phyloP scores from a whole-genome alignment of 495 filamentous ascomycete species.

The Zalerion maritima region DNA sequence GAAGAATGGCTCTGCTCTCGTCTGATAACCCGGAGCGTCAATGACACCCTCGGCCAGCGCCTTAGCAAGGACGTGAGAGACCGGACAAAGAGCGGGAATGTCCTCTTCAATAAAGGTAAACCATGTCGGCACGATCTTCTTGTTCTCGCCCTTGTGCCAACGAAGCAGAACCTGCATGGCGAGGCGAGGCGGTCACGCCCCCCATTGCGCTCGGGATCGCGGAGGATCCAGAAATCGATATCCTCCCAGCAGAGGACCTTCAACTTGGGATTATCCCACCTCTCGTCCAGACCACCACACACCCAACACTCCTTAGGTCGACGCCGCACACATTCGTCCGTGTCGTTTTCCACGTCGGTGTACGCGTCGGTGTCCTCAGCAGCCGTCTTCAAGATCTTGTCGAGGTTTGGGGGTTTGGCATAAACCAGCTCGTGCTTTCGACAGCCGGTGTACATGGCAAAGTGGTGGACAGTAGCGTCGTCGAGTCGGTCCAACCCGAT shows the following conservation, averaged over 20 bases:
- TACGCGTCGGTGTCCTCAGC: constrained; percentile 8
- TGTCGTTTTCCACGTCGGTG: constrained; percentile 4
- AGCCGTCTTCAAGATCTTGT: constrained; percentile 3
- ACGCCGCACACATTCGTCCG: background rate
- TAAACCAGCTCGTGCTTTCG: constrained; percentile 10
- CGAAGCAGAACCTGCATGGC: constrained; percentile 8
- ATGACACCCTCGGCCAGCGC: constrained; percentile 6
- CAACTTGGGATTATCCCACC: constrained; percentile 4
- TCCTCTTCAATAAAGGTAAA: constrained; percentile 7
- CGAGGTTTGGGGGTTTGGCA: constrained; percentile 5
- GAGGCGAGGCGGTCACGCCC: constrained; percentile 4
- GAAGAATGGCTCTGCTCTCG: constrained; percentile 6
- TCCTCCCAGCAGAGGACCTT: constrained; percentile 11
- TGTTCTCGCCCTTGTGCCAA: constrained; percentile 7
- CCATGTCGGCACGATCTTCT: constrained; percentile 7
- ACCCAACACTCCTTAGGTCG: constrained; percentile 7
- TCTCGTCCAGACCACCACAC: constrained; percentile 2
- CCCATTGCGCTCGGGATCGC: constrained; percentile 6
- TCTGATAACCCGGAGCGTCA: constrained; percentile 6
- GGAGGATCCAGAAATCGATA: constrained; percentile 8
- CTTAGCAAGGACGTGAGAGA: constrained; percentile 7
- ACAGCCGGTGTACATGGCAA: constrained; percentile 8
- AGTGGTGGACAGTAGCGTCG: constrained; percentile 6
- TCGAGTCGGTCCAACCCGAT: constrained; percentile 9
- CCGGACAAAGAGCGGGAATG: constrained; percentile 5